Conservation (phyloP, 257 asterid genomes). For the Nicotiana benthamiana region DNA sequence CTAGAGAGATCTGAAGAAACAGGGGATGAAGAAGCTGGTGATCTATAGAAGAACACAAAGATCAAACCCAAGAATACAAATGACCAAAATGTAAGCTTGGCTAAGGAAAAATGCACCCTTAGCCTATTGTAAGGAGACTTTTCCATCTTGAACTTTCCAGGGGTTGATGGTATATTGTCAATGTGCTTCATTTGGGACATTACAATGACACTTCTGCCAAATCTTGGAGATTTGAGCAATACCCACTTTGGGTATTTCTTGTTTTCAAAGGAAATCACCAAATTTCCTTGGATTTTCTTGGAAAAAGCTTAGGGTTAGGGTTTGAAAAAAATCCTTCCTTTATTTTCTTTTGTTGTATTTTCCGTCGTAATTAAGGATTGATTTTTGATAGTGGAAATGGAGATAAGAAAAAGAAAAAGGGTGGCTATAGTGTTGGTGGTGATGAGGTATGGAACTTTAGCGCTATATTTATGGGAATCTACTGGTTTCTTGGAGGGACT, state of each 20-base stretch:
- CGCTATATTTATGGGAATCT: conserved; percentile 43
- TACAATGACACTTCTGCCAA: background rate
- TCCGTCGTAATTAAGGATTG: background rate
- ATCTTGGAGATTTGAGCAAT: conserved; percentile 20
- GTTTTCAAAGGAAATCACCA: conserved; percentile 6
- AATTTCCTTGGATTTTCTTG: conserved; percentile 10
- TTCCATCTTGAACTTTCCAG: conserved; percentile 97
- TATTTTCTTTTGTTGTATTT: background rate
- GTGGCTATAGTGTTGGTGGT: conserved; percentile 14
- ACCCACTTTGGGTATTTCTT: conserved; percentile 17
- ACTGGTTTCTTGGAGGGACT: conserved; percentile 40
- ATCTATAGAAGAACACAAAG: conserved; percentile 66
- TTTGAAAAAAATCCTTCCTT: background rate
- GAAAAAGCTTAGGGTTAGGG: conserved; percentile 22
- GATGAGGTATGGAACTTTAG: background rate
- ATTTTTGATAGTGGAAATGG: conserved; percentile 16
- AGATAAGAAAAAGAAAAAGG: conserved; percentile 11
- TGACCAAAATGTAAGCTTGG: conserved; percentile 91
- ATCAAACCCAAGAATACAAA: conserved; percentile 72
- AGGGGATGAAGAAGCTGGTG: conserved; percentile 52
- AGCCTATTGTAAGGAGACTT: conserved; percentile 65
- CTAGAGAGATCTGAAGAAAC: conserved; percentile 67
- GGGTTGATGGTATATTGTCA: conserved; percentile 62
- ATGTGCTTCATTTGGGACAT: conserved; percentile 61
- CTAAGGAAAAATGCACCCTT: conserved; percentile 63